Base-by-base conservation (phyloP, 768 basidiomycete species). In the Tulasnella sp. region DNA sequence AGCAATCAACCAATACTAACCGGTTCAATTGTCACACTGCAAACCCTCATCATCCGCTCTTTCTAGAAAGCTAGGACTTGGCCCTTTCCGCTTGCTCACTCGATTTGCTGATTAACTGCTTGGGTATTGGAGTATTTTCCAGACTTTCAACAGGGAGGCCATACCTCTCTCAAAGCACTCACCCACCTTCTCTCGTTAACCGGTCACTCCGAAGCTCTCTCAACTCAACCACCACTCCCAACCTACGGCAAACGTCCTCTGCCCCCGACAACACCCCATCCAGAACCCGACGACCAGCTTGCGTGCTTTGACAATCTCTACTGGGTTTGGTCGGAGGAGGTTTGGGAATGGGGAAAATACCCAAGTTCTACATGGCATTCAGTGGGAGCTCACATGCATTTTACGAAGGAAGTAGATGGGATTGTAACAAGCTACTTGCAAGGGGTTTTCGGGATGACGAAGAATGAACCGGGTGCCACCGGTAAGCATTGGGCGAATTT, bases 231-330 rank as follows among this genome's bases (percentile, higher is more conserved):
- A 3, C 40, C 61, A 15, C 67, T 69, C 9, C 67, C 69, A 18
- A 29, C 76, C 5, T 39, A 40, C 16, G 23, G 61, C 23, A 48
- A 48, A 7, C 46, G 23, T 20, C 26, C 55, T 40, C 26, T 61
- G 7, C 61, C 61, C 1, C 76, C 76, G 16, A 16, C 29, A 35
- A 67, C 61, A 35, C 29, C 61, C 61, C 32, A 35, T 11, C 71
- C 46, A 42, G 32, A 42, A n/a, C 81, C 81, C 5, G 80, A 81
- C 40, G 80, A 81, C 18, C 80, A 81, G 29, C 67, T 81, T 51
- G 39, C 80, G 32, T 79, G 79, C 73, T 80, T 79, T 44, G 81
- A 81, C 57, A 78, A 74, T 32, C 55, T 81, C 29, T 81, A 81
- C 73, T 81, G 61, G 61, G 61, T 67, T 6, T 67, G 61, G 71